phyloP scores from a whole-genome alignment of 306 rosid species.

The Prunus armeniaca region DNA sequence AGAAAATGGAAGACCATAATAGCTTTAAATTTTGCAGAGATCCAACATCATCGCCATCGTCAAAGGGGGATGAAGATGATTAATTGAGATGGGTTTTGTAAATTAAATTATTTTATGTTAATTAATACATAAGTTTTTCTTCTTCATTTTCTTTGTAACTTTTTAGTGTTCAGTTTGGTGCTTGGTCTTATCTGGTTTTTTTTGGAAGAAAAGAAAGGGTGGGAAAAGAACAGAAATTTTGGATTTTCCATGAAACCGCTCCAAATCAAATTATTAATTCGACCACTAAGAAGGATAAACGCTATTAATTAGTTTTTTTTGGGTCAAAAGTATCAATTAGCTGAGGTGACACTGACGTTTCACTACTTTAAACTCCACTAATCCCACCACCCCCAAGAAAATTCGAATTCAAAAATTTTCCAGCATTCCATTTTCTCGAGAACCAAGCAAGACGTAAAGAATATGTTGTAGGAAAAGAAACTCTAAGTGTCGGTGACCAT shows the following conservation, averaged over 20 bases:
- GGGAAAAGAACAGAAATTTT: background rate
- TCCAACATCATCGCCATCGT: conserved; percentile 18
- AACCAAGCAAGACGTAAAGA: conserved; percentile 8
- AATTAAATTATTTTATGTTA: conserved; percentile 25
- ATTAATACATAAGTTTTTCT: background rate
- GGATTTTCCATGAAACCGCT: background rate
- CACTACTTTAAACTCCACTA: background rate
- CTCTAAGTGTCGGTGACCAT: too few relatives aligned
- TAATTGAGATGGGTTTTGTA: conserved; percentile 12
- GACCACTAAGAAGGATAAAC: background rate
- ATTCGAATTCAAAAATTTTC: background rate
- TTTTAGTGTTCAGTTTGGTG: background rate
- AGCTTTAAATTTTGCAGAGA: conserved; percentile 47
- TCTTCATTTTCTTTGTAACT: conserved; percentile 11
- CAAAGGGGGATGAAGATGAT: conserved; percentile 21
- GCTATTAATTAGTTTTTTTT: too few relatives aligned
- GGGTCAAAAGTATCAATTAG: background rate
- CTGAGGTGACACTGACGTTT: background rate
- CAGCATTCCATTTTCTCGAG: background rate
- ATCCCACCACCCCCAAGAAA: background rate
- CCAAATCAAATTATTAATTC: background rate
- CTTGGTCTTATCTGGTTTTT: conserved; percentile 7
- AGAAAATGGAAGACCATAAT: conserved; percentile 7
- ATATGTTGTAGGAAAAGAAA: background rate
- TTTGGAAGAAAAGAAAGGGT: background rate